Evolutionary conservation across 345 rosid species (phyloP).

Genomic region (Arabidopsis suecica): DNA sequence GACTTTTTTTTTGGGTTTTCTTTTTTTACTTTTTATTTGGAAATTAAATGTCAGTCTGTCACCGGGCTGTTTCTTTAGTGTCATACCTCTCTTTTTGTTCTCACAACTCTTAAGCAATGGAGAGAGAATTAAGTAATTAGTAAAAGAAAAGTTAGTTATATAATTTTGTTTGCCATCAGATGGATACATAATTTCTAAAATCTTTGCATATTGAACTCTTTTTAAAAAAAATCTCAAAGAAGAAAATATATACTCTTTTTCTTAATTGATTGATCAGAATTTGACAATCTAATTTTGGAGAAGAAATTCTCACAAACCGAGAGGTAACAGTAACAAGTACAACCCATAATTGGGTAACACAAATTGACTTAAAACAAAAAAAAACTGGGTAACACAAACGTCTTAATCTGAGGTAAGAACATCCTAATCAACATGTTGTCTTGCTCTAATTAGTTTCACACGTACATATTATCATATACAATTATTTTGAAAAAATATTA

Average conservation of each 20-base stretch:
- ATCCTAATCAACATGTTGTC: too few species aligned
- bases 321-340: background rate
- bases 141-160: background rate
- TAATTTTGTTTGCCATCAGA: background rate
- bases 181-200: background rate
- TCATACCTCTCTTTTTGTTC: slow-evolving; percentile 22
- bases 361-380: too few species aligned
- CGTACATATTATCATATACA: too few species aligned
- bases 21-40: background rate
- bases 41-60: slow-evolving; percentile 1
- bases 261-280: background rate
- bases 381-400: too few species aligned
- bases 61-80: slow-evolving; percentile 11
- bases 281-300: background rate
- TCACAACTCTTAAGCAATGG: slow-evolving; percentile 16
- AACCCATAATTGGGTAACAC: background rate
- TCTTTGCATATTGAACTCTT: background rate
- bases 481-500: too few species aligned
- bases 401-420: too few species aligned
- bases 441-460: too few species aligned
- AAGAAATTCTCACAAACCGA: background rate
- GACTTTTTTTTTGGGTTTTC: background rate
- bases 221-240: background rate
- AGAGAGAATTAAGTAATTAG: background rate
- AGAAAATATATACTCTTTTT: background rate